Base-by-base conservation (phyloP, 139 green algal genomes). In the Haematococcus sp. region DNA sequence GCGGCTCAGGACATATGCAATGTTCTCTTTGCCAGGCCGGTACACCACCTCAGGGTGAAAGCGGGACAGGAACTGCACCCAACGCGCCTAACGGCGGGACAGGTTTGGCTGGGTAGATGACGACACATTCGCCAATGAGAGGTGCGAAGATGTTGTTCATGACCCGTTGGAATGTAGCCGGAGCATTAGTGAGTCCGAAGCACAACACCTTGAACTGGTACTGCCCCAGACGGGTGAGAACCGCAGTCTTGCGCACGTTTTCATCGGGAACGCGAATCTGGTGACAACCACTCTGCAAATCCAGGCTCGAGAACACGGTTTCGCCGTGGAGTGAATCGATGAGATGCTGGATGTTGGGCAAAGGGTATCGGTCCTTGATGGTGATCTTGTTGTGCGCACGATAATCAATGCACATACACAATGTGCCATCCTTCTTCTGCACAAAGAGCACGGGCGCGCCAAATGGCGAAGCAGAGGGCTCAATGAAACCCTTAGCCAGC, bases 321-420 rank as follows among this genome's bases (percentile, higher is more conserved):
- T 55, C 54, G 27, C 71, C 71, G 13, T 51, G 9, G 15, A 82
- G 35, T 15, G 34, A 52, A 40, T 89, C 84, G 34, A 86, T 33
- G 22, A 84, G 43, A 4, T 84, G 71, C n/a, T 88, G 79, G 54
- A 87, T 78, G 0, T 76, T 58, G 5, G 84, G 83, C 28, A 90
- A 28, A 28, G 87, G 78, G 35, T 88, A 91, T 25, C 55, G 66
- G 35, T 90, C 89, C 49, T 88, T 43, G n/a, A 76, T 16, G 5
- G 71, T 81, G 11, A 78, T 77, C 13, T 76, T 76, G 67, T 81
- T 86, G 31, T 81, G 65, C 5, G 63, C 76, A 15, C 76, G 28
- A 32, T 83, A 83, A 70, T 81, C 76, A 43, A 83, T 35, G n/a
- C 55, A 75, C 76, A 86, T 78, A 52, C 68, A 40, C 33, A 82